Evolutionary conservation across 202 grass and related monocot species (phyloP).

Genomic region (Carex sylvatica): DNA sequence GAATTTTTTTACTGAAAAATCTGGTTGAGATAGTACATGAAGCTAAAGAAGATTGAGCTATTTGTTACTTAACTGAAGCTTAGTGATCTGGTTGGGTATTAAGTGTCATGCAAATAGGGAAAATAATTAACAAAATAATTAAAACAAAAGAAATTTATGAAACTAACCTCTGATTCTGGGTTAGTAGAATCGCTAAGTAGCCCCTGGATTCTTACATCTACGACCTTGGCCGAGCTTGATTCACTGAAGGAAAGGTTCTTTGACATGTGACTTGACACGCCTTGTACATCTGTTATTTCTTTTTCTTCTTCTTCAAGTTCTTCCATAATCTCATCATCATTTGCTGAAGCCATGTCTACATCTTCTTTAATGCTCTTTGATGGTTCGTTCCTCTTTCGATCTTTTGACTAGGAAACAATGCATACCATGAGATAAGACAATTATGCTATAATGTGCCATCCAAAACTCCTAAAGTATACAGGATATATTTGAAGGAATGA

Average conservation of each 20-base stretch:
- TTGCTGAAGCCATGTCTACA: slow-evolving; percentile 37
- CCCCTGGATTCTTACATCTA: slow-evolving; percentile 43
- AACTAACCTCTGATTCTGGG: slow-evolving; percentile 68
- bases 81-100: background rate
- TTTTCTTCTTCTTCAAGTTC: slow-evolving; percentile 43
- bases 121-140: background rate
- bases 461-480: slow-evolving; percentile 5
- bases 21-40: background rate
- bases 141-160: slow-evolving; percentile 13
- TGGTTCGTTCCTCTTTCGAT: slow-evolving; percentile 59
- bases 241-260: slow-evolving; percentile 59
- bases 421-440: background rate
- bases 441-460: background rate
- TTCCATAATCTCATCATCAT: slow-evolving; percentile 71
- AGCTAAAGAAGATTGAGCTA: background rate
- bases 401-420: slow-evolving; percentile 51
- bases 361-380: slow-evolving; percentile 37
- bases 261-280: slow-evolving; percentile 73
- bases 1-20: background rate
- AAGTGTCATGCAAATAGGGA: background rate
- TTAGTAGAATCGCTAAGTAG: slow-evolving; percentile 40
- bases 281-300: slow-evolving; percentile 41
- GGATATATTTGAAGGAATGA: slow-evolving; percentile 29
- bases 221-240: slow-evolving; percentile 43
- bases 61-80: background rate